Percentiles rank a stretch among this genome's conserved stretches.
phyloP scores from a whole-genome alignment of 768 basidiomycete genomes.

The Ramaria rubella region DNA sequence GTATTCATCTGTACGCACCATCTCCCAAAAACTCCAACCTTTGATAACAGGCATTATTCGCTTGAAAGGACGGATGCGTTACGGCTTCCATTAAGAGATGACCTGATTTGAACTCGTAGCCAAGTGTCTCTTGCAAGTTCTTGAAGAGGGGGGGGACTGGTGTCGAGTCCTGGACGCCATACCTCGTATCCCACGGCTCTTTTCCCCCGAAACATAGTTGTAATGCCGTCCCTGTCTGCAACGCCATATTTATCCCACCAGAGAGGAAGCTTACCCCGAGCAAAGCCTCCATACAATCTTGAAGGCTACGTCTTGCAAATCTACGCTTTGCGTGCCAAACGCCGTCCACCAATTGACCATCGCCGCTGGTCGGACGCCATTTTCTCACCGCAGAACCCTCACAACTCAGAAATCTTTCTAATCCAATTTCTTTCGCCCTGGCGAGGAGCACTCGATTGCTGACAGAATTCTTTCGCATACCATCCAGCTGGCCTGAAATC shows the following conservation, averaged over 20 bases:
- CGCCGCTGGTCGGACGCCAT: conserved; percentile 53
- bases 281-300: conserved; percentile 85
- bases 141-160: conserved; percentile 42
- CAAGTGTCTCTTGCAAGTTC: conserved; percentile 54
- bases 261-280: conserved; percentile 70
- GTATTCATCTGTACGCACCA: conserved; percentile 43
- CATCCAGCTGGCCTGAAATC: conserved; percentile 49
- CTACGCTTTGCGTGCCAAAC: conserved; percentile 35
- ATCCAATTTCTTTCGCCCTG: conserved; percentile 55
- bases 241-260: conserved; percentile 65
- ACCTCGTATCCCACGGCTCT: conserved; percentile 61
- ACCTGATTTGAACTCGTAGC: conserved; percentile 63
- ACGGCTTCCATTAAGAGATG: conserved; percentile 67
- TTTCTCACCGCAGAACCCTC: conserved; percentile 46
- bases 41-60: conserved; percentile 63
- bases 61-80: conserved; percentile 76
- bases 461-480: conserved; percentile 55
- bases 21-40: conserved; percentile 87
- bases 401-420: conserved; percentile 57
- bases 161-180: conserved; percentile 28
- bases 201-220: conserved; percentile 69
- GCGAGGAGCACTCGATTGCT: conserved; percentile 65
- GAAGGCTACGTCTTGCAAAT: conserved; percentile 64
- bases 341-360: conserved; percentile 20
- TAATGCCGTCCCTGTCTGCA: conserved; percentile 56